A percentile compares a stretch with the other conserved stretches of the same genome.
Conservation (phyloP, 257 asterid species). For the Hygrophila difformis region DNA sequence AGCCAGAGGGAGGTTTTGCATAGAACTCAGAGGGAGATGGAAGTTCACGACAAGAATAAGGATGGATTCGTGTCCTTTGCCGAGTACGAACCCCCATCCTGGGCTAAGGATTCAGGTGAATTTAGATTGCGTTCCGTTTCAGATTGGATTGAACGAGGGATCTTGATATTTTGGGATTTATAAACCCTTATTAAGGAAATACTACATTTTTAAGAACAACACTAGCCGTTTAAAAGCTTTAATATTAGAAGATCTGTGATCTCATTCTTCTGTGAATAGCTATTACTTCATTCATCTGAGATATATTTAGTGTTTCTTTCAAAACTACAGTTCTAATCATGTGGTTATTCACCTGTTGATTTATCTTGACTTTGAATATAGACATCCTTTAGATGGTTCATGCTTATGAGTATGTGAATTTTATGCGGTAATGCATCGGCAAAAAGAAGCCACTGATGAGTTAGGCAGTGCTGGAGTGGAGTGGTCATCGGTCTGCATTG, state of each 20-base stretch:
- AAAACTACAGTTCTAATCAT: too few species aligned
- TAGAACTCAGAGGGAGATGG: constrained; percentile 83
- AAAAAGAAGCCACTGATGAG: neutral
- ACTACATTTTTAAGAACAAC: neutral
- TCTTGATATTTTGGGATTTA: too few species aligned
- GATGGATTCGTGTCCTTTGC: constrained; percentile 72
- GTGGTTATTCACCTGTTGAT: too few species aligned
- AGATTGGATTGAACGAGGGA: too few species aligned
- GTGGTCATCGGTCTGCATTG: too few species aligned
- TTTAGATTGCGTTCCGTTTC: constrained; percentile 7
- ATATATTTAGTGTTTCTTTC: too few species aligned
- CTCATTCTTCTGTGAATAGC: constrained; percentile 7
- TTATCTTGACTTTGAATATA: too few species aligned
- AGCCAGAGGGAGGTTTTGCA: constrained; percentile 69
- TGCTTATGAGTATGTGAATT: too few species aligned
- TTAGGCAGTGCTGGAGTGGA: neutral
- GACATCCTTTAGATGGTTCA: too few species aligned
- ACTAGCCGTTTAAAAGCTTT: neutral
- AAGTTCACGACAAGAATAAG: constrained; percentile 72
- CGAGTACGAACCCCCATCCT: constrained; percentile 92
- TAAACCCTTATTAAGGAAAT: too few species aligned
- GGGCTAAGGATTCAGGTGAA: constrained; percentile 60
- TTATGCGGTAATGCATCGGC: constrained; percentile 6
- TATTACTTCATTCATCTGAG: too few species aligned
- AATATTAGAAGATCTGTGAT: neutral